Percentiles rank a stretch among this genome's conserved stretches.
Evolutionary conservation across 2,329 filamentous ascomycete species (phyloP).

Genomic region (Leptographium wingfieldii): DNA sequence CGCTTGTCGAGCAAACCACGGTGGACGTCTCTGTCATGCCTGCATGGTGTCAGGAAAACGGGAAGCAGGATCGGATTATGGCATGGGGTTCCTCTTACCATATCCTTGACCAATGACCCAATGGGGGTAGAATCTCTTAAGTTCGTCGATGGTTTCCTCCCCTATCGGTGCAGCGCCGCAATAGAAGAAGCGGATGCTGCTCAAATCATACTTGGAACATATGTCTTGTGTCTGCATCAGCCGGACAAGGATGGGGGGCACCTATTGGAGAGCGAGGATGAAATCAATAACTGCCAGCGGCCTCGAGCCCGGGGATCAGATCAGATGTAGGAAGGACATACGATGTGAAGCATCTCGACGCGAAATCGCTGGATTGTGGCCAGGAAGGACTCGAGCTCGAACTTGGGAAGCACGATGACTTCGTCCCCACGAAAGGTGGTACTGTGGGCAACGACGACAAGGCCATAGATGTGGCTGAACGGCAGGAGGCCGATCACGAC

Average conservation of each 20-base stretch:
- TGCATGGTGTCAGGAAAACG: constrained; percentile 5
- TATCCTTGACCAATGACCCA: constrained; percentile 60
- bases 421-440: constrained; percentile 59
- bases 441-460: constrained; percentile 57
- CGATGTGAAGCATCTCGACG: constrained; percentile 52
- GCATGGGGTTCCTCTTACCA: constrained; percentile 27
- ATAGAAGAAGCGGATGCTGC: constrained; percentile 51
- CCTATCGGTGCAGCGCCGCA: constrained; percentile 71
- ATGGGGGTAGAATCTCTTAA: constrained; percentile 46
- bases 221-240: constrained; percentile 53
- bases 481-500: constrained; percentile 53
- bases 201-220: constrained; percentile 57
- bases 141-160: constrained; percentile 54
- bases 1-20: constrained; percentile 47
- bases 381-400: constrained; percentile 53
- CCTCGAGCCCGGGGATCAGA: not conserved
- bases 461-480: constrained; percentile 65
- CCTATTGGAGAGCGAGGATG: constrained; percentile 24
- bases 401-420: constrained; percentile 58
- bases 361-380: constrained; percentile 52
- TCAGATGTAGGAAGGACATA: constrained; percentile 17
- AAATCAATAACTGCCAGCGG: too few species aligned
- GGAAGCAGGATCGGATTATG: not conserved
- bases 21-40: constrained; percentile 71
- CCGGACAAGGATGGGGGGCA: constrained; percentile 71